phyloP scores from a whole-genome alignment of 2,329 filamentous ascomycete species.

The Claviceps humidiphila region DNA sequence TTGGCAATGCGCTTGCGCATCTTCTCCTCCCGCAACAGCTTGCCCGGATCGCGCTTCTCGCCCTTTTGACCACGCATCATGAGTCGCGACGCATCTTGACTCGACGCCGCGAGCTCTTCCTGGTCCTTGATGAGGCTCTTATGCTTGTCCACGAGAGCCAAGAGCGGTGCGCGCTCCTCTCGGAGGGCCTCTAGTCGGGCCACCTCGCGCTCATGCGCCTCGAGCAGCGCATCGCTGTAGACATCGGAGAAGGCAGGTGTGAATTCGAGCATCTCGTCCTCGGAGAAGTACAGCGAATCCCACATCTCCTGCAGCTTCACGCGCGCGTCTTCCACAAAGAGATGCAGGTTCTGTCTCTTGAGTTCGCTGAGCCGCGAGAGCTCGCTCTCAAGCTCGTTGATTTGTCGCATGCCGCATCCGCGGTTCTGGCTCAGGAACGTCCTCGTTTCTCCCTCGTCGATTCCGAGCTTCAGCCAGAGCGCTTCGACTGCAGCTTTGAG shows the following conservation, averaged over 20 bases:
- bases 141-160: slow-evolving; percentile 74
- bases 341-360: slow-evolving; percentile 85
- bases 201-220: slow-evolving; percentile 90
- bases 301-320: slow-evolving; percentile 87
- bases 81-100: slow-evolving; percentile 85
- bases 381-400: slow-evolving; percentile 95
- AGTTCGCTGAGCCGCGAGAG: slow-evolving; percentile 75
- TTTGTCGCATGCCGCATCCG: slow-evolving; percentile 78
- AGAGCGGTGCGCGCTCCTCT: slow-evolving; percentile 74
- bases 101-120: slow-evolving; percentile 76
- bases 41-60: slow-evolving; percentile 86
- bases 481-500: slow-evolving; percentile 66
- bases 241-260: slow-evolving; percentile 95
- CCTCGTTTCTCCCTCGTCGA: slow-evolving; percentile 73
- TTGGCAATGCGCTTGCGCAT: slow-evolving; percentile 96
- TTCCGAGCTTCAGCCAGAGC: slow-evolving; percentile 77
- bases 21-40: slow-evolving; percentile 90
- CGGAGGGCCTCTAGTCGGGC: slow-evolving; percentile 64
- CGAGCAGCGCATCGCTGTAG: slow-evolving; percentile 87
- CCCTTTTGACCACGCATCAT: slow-evolving; percentile 88
- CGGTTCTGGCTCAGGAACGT: slow-evolving; percentile 76
- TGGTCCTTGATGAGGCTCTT: slow-evolving; percentile 71
- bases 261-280: slow-evolving; percentile 98
- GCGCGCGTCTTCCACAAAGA: slow-evolving; percentile 91
- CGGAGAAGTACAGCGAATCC: slow-evolving; percentile 87